Evolutionary conservation across 1,139 yeast genomes (phyloP).

Genomic region (Hyphopichia burtonii): DNA sequence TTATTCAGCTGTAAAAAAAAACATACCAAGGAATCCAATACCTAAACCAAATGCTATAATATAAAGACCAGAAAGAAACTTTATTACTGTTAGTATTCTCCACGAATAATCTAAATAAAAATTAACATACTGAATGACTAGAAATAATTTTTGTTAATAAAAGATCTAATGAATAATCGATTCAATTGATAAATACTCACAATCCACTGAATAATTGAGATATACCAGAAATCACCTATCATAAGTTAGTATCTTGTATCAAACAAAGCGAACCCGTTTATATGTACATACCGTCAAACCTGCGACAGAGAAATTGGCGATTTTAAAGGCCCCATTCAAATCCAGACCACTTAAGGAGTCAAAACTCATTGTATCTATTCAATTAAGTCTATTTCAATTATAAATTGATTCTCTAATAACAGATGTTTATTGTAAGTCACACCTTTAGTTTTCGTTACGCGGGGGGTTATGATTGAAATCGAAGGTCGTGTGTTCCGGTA

Average conservation of each 20-base stretch:
- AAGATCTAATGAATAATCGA: not conserved
- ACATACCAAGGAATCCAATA: constrained; percentile 54
- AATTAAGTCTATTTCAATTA: not conserved
- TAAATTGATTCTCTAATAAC: too few relatives aligned
- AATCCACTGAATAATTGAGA: constrained; percentile 59
- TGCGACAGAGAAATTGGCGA: constrained; percentile 65
- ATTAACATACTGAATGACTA: constrained; percentile 17
- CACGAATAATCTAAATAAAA: not conserved
- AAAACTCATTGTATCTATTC: constrained; percentile 15
- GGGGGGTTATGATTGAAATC: not conserved
- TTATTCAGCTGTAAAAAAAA: constrained; percentile 5
- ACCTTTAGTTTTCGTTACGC: not conserved
- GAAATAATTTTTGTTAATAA: constrained; percentile 10
- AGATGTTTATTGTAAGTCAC: not conserved
- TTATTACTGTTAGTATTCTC: constrained; percentile 22
- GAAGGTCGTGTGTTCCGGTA: not conserved
- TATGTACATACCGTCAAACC: constrained; percentile 53
- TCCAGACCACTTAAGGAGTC: constrained; percentile 32
- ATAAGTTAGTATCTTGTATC: too few relatives aligned
- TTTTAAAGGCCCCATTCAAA: constrained; percentile 55
- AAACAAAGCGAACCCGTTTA: too few relatives aligned
- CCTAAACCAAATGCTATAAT: constrained; percentile 55
- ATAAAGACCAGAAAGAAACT: constrained; percentile 57
- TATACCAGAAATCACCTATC: constrained; percentile 51
- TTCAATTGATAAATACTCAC: constrained; percentile 41